A percentile compares a stretch with the other conserved stretches of the same genome.
Conservation (phyloP, 2,329 filamentous ascomycete species). For the Fusarium oxysporum region DNA sequence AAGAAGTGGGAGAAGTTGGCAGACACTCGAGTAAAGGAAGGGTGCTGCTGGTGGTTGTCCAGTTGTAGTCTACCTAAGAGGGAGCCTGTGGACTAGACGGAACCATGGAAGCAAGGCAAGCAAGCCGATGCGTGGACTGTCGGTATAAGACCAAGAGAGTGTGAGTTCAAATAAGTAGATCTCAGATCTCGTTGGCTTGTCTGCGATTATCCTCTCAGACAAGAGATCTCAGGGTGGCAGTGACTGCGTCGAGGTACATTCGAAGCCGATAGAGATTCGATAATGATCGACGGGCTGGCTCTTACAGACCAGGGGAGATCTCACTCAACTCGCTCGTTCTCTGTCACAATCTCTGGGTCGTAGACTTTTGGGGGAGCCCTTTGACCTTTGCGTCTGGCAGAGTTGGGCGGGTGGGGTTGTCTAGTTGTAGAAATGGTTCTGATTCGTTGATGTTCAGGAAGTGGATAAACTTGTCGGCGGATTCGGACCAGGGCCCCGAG, state of each 20-base stretch:
- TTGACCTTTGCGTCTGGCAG: conserved; percentile 25
- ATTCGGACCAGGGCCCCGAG: conserved; percentile 28
- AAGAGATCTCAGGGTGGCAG: conserved; percentile 7
- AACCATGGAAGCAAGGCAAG: conserved; percentile 29
- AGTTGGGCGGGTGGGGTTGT: conserved; percentile 23
- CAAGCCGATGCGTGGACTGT: conserved; percentile 16
- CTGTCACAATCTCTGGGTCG: conserved; percentile 28
- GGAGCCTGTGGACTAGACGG: conserved; percentile 10
- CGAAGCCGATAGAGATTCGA: neutral
- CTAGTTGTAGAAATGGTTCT: neutral
- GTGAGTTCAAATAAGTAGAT: conserved; percentile 15
- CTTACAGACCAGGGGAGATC: conserved; percentile 37
- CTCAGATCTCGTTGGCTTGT: conserved; percentile 19
- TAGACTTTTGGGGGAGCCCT: conserved; percentile 28
- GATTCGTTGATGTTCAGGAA: conserved; percentile 7
- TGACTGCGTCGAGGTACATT: neutral
- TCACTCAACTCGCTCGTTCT: conserved; percentile 25
- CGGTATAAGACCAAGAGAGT: neutral
- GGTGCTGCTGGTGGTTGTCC: conserved; percentile 16
- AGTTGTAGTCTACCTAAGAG: conserved; percentile 33
- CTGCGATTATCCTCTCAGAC: conserved; percentile 5
- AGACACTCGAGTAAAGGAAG: conserved; percentile 27
- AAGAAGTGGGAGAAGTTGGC: conserved; percentile 32
- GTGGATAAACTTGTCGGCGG: conserved; percentile 17
- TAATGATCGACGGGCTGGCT: conserved; percentile 35